Evolutionary conservation across 2,329 filamentous ascomycete species (phyloP).

Genomic region (Pseudogymnoascus sp.): DNA sequence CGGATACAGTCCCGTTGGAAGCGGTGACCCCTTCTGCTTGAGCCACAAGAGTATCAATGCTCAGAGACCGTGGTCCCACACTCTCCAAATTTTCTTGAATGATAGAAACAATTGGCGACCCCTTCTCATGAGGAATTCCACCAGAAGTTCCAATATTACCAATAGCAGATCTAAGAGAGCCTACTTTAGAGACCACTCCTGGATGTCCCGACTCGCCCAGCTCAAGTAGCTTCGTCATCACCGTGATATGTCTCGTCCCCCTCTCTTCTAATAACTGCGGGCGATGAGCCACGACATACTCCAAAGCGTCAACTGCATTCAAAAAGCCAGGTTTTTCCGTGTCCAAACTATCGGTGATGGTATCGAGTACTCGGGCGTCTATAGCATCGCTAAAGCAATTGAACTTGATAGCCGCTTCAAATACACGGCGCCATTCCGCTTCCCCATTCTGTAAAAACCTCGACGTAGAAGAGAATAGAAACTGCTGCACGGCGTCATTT

Average conservation of each 20-base stretch:
- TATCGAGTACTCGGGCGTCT: conserved; percentile 26
- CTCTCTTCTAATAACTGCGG: conserved; percentile 40
- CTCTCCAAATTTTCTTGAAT: conserved; percentile 49
- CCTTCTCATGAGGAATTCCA: conserved; percentile 4
- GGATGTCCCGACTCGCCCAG: conserved; percentile 45
- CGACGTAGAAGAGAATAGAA: conserved; percentile 37
- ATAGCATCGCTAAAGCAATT: conserved; percentile 20
- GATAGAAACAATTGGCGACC: conserved; percentile 42
- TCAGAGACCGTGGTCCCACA: conserved; percentile 42
- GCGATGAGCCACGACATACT: conserved; percentile 40
- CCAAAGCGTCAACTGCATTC: conserved; percentile 38
- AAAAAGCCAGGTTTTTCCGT: conserved; percentile 18
- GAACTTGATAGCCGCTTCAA: conserved; percentile 41
- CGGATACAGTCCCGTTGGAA: conserved; percentile 26
- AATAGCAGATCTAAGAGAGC: conserved; percentile 37
- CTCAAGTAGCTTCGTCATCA: conserved; percentile 47
- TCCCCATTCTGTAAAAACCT: conserved; percentile 31
- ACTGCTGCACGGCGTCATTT: conserved; percentile 39
- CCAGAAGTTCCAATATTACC: conserved; percentile 26
- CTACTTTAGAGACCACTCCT: conserved; percentile 18
- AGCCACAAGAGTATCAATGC: conserved; percentile 46
- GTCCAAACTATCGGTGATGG: conserved; percentile 26
- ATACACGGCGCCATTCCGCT: conserved; percentile 36
- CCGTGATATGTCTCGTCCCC: conserved; percentile 39
- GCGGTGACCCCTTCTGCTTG: conserved; percentile 39